These are phyloP conservation scores for Solanum ossicruentum DNA, from an alignment of 257 asterid species.

Conservation along the genomic window DNA sequence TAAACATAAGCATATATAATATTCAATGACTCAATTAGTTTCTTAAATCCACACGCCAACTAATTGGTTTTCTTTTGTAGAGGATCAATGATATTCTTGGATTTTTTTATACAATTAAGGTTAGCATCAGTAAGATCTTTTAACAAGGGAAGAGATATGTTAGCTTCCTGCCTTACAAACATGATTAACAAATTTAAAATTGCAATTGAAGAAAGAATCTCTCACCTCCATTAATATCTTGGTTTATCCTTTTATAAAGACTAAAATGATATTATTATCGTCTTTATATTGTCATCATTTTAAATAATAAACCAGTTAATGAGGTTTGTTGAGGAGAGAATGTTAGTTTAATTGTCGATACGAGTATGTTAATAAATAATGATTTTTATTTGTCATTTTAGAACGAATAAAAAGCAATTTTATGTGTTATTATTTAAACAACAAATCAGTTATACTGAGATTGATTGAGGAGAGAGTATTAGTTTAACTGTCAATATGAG, in stretches of 20 bases:
- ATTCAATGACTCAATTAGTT: neutral
- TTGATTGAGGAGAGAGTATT: no score
- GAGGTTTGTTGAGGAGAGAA: neutral
- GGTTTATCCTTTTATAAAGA: neutral
- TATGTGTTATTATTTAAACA: neutral
- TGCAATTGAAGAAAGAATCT: neutral
- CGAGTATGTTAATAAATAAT: no score
- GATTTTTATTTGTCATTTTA: no score
- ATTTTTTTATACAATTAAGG: neutral
- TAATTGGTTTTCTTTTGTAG: neutral
- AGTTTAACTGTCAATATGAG: no score
- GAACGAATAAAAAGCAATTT: no score
- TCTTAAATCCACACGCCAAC: neutral
- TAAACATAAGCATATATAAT: neutral
- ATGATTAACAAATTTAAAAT: neutral
- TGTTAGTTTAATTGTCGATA: neutral
- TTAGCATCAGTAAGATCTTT: neutral
- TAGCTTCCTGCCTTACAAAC: neutral
- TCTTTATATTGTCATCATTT: neutral
- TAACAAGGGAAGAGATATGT: neutral
- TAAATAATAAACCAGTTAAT: neutral
- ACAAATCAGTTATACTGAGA: neutral
- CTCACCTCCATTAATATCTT: neutral
- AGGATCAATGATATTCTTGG: neutral
- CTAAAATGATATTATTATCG: neutral